Conservation (phyloP, 2,329 filamentous ascomycete genomes). For the Aaosphaeria arxii region DNA sequence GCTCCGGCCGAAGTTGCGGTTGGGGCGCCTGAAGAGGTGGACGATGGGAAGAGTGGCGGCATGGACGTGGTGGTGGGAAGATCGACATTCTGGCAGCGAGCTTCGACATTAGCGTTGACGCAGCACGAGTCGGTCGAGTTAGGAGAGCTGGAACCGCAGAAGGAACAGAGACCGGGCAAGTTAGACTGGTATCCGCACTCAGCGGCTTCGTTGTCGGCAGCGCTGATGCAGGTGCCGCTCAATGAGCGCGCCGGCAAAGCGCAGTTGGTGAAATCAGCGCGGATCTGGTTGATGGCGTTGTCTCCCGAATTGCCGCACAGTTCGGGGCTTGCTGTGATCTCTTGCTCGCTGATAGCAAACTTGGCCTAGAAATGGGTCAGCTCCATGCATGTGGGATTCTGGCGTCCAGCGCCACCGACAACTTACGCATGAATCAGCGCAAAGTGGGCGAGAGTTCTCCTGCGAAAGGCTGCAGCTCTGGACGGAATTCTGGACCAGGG, state of each 20-base stretch:
- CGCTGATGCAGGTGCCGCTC: slow-evolving; percentile 70
- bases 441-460: slow-evolving; percentile 70
- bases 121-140: slow-evolving; percentile 97
- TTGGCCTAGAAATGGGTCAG: slow-evolving; percentile 55
- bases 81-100: slow-evolving; percentile 70
- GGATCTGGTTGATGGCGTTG: slow-evolving; percentile 72
- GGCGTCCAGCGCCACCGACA: too few species aligned
- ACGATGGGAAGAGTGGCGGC: slow-evolving; percentile 57
- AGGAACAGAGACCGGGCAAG: slow-evolving; percentile 74
- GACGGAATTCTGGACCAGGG: slow-evolving; percentile 87
- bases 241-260: slow-evolving; percentile 78
- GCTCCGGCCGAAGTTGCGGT: slow-evolving; percentile 32
- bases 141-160: slow-evolving; percentile 76
- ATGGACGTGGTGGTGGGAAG: slow-evolving; percentile 69
- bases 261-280: slow-evolving; percentile 90
- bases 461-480: slow-evolving; percentile 63
- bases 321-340: slow-evolving; percentile 69
- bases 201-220: slow-evolving; percentile 72
- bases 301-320: slow-evolving; percentile 67
- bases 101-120: slow-evolving; percentile 72
- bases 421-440: slow-evolving; percentile 82
- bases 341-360: slow-evolving; percentile 84
- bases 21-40: slow-evolving; percentile 57
- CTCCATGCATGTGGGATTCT: too few species aligned
- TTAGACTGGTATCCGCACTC: slow-evolving; percentile 83